Conservation (phyloP, 805 yeast species). For the Saccharomyces kudriavzevii region DNA sequence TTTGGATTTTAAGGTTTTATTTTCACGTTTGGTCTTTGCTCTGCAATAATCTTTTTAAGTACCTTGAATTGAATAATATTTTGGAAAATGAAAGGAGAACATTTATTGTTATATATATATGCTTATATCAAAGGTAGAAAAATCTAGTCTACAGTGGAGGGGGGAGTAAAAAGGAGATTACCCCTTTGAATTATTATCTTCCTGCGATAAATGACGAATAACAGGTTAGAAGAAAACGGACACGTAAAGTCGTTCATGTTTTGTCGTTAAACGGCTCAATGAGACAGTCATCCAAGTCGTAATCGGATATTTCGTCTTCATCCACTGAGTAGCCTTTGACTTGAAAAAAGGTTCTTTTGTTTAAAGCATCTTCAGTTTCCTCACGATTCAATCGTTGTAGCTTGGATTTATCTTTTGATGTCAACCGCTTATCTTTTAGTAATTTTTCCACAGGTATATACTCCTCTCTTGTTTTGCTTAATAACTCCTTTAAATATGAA, state of each 20-base stretch:
- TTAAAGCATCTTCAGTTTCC: constrained; percentile 9
- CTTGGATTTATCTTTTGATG: constrained; percentile 11
- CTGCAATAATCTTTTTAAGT: not conserved
- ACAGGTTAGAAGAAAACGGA: constrained; percentile 10
- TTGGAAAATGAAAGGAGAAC: not conserved
- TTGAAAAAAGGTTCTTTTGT: constrained; percentile 16
- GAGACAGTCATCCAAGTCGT: constrained; percentile 13
- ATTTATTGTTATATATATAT: not conserved
- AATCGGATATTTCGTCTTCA: constrained; percentile 1
- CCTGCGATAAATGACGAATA: constrained; percentile 9
- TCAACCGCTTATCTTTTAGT: constrained; percentile 13
- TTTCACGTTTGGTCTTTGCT: not conserved
- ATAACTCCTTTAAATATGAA: constrained; percentile 2
- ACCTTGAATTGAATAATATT: not conserved
- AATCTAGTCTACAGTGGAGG: constrained; percentile 8
- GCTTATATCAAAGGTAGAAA: constrained; percentile 18
- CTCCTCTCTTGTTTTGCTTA: constrained; percentile 7
- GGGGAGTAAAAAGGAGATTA: constrained; percentile 21
- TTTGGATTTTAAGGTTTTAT: not conserved
- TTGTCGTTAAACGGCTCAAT: constrained; percentile 9
- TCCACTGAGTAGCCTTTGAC: constrained; percentile 10
- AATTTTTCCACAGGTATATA: constrained; percentile 14
- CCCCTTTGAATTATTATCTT: too few species aligned
- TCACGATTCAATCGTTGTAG: constrained; percentile 7
- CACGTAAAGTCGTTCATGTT: not conserved